phyloP scores from a whole-genome alignment of 1,284 basidiomycete species.

The Xerocomus nothofagi region DNA sequence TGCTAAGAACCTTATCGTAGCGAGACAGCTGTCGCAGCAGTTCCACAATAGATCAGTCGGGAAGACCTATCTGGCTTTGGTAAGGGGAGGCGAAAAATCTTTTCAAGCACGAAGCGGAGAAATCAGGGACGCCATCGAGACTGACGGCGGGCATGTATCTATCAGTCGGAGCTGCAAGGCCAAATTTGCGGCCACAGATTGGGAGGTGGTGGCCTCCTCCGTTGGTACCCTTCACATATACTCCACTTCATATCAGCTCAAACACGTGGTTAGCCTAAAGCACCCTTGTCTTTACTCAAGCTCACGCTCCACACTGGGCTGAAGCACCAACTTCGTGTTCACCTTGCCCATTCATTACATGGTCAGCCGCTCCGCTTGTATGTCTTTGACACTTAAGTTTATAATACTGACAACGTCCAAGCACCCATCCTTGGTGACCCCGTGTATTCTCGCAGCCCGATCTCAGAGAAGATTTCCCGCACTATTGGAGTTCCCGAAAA shows the following conservation, averaged over 20 bases:
- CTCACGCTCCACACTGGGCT: constrained; percentile 60
- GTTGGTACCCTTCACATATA: constrained; percentile 40
- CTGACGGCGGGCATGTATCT: constrained; percentile 44
- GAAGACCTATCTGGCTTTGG: constrained; percentile 70
- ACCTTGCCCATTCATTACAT: constrained; percentile 52
- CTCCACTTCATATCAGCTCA: constrained; percentile 14
- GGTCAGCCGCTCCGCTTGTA: constrained; percentile 33
- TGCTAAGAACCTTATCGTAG: constrained; percentile 45
- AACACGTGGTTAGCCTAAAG: constrained; percentile 40
- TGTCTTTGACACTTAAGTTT: background rate
- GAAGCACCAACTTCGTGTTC: constrained; percentile 73
- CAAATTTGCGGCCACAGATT: constrained; percentile 51
- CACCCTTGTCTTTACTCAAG: constrained; percentile 56
- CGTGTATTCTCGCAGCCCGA: constrained; percentile 42
- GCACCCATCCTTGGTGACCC: constrained; percentile 67
- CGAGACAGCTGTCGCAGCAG: constrained; percentile 54
- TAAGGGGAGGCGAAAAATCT: constrained; percentile 50
- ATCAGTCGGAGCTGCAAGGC: constrained; percentile 35
- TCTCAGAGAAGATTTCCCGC: constrained; percentile 33
- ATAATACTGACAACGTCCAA: constrained; percentile 30
- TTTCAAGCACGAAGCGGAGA: constrained; percentile 45
- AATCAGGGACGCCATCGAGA: constrained; percentile 46
- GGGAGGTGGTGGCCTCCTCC: constrained; percentile 61
- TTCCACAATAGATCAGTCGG: constrained; percentile 47
- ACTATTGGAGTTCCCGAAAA: constrained; percentile 41